Percentiles rank a stretch among this genome's conserved stretches.
Conservation (phyloP, 192 early-diverging fungal species). For the Backusella psychrophila region DNA sequence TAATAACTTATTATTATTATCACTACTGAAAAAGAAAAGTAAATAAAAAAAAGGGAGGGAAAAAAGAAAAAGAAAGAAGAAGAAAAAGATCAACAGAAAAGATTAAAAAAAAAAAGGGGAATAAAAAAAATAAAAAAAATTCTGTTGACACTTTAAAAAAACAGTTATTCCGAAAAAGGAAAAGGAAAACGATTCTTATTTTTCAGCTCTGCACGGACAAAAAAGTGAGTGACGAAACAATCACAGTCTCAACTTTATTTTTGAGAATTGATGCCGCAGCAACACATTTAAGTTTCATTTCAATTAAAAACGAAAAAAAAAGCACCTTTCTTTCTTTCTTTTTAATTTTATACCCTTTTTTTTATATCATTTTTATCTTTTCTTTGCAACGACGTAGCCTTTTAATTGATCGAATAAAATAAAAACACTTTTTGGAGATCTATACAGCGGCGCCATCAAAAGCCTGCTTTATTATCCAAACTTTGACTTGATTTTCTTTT, state of each 20-base stretch:
- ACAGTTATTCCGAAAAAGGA: neutral
- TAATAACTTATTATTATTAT: neutral
- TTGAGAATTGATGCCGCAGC: neutral
- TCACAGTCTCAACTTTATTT: neutral
- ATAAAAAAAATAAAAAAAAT: neutral
- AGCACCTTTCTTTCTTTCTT: neutral
- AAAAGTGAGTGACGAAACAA: neutral
- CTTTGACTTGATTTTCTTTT: neutral
- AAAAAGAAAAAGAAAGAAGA: neutral
- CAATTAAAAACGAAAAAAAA: neutral
- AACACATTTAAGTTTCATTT: neutral
- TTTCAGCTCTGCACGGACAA: neutral
- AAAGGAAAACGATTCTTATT: neutral
- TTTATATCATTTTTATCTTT: neutral
- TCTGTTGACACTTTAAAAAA: slow-evolving; percentile 1
- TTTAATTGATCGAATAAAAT: neutral
- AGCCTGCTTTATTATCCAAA: slow-evolving; percentile 2
- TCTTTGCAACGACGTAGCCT: neutral
- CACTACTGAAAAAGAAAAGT: neutral
- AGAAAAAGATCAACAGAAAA: neutral
- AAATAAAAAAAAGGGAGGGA: neutral
- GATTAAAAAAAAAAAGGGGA: neutral
- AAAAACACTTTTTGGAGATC: neutral
- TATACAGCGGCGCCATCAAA: slow-evolving; percentile 1
- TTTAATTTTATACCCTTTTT: neutral